Evolutionary conservation across 352 stramenopile species (phyloP).

Genomic region (Globisporangium emineosum): DNA sequence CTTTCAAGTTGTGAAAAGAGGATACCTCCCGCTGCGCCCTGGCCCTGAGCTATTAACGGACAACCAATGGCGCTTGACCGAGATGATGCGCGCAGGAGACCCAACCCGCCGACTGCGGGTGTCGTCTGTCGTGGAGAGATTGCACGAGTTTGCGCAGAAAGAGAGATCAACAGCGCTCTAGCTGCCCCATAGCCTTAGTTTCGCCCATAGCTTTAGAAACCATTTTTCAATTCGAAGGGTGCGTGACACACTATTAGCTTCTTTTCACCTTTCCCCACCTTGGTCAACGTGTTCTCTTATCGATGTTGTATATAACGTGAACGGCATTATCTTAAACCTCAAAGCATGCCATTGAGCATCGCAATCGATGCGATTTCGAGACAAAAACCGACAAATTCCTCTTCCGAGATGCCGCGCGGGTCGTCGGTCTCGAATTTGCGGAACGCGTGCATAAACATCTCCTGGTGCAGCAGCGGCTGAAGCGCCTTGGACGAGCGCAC

Average conservation of each 20-base stretch:
- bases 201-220: too few species aligned
- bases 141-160: constrained; percentile 8
- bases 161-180: background rate
- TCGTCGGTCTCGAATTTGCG: constrained; percentile 53
- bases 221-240: too few species aligned
- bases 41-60: background rate
- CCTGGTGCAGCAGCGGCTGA: constrained; percentile 54
- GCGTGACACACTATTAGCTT: too few species aligned
- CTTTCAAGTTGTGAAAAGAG: background rate
- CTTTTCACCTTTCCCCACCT: too few species aligned
- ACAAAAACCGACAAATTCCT: constrained; percentile 77
- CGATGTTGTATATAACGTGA: too few species aligned
- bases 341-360: constrained; percentile 40
- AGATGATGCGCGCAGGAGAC: constrained; percentile 3
- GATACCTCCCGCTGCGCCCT: background rate
- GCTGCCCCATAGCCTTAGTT: too few species aligned
- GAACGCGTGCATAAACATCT: constrained; percentile 66
- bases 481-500: constrained; percentile 46
- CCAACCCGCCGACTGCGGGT: background rate
- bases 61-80: background rate
- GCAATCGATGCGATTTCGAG: constrained; percentile 57
- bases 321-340: background rate
- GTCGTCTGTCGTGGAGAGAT: background rate
- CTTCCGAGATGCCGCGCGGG: constrained; percentile 51
- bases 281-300: too few species aligned